Percentiles rank a stretch among this genome's conserved stretches.
Evolutionary conservation across 2,329 filamentous ascomycete genomes (phyloP).

Genomic region (Tolypocladium ophioglossoides): DNA sequence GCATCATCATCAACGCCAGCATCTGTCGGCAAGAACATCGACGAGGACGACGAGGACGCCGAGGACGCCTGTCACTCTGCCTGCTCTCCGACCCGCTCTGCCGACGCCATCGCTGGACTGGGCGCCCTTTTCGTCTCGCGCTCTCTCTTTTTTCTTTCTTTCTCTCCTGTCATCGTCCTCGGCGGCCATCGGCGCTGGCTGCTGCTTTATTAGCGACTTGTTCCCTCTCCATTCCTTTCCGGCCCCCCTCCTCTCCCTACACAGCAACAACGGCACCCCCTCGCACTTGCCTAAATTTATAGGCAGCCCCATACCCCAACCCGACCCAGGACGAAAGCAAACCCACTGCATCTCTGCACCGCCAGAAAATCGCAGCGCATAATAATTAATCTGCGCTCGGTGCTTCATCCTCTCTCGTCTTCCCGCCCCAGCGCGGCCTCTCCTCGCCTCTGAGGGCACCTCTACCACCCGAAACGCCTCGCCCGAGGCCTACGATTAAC

Average conservation of each 20-base stretch:
- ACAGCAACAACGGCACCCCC: background rate
- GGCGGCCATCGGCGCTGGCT: background rate
- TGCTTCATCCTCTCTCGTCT: background rate
- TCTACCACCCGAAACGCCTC: background rate
- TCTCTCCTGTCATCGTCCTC: background rate
- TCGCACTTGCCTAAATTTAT: background rate
- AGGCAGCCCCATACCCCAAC: background rate
- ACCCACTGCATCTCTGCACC: background rate
- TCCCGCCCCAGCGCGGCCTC: conserved; percentile 19
- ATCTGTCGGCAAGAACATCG: too few species aligned
- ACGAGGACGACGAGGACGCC: background rate
- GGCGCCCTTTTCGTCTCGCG: background rate
- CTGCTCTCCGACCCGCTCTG: background rate
- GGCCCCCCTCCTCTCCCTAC: background rate
- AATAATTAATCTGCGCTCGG: background rate
- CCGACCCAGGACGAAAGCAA: background rate
- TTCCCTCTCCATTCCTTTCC: background rate
- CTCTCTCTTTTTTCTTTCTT: background rate
- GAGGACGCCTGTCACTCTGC: background rate
- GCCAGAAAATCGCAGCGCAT: background rate
- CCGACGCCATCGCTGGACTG: background rate
- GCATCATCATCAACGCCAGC: background rate
- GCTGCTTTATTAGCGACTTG: background rate
- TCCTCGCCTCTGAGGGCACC: conserved; percentile 5
- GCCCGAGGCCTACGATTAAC: background rate